phyloP scores from a whole-genome alignment of 257 asterid species.

The Mentha longifolia region DNA sequence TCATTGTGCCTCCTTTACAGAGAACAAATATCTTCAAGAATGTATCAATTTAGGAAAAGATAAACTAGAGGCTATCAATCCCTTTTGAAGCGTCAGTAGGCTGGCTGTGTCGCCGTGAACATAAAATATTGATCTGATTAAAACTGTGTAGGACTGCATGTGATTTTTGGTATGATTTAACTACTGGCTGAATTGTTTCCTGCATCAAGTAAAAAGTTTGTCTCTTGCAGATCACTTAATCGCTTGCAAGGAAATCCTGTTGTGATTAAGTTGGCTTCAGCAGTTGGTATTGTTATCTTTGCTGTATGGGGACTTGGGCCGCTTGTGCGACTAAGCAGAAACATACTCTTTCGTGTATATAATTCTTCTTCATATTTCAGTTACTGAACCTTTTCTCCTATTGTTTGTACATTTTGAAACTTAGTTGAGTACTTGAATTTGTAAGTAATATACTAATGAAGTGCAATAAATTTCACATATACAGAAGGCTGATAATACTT shows the following conservation, averaged over 20 bases:
- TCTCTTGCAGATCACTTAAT: conserved; percentile 64
- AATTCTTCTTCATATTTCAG: conserved; percentile 27
- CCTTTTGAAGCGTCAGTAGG: conserved; percentile 21
- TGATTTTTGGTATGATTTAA: conserved; percentile 25
- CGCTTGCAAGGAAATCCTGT: conserved; percentile 60
- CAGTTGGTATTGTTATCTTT: conserved; percentile 71
- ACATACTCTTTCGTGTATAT: conserved; percentile 61
- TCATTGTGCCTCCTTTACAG: conserved; percentile 8
- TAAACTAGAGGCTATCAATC: conserved; percentile 19
- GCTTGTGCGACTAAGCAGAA: conserved; percentile 67
- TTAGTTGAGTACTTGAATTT: conserved; percentile 25
- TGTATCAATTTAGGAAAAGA: conserved; percentile 15
- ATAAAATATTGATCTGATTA: conserved; percentile 15
- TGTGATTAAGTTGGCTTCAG: conserved; percentile 69
- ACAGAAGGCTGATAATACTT: conserved; percentile 77
- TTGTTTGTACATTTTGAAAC: conserved; percentile 17
- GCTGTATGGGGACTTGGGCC: conserved; percentile 92
- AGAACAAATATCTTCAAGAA: conserved; percentile 12
- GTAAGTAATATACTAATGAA: conserved; percentile 12
- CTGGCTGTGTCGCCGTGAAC: not conserved
- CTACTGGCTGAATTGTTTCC: conserved; percentile 8
- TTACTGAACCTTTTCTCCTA: conserved; percentile 14
- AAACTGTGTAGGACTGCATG: conserved; percentile 9
- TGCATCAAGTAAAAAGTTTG: conserved; percentile 17
- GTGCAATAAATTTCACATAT: conserved; percentile 24